These are phyloP conservation scores for Entomortierella chlamydospora DNA, from an alignment of 192 early-diverging fungal genomes.

Conservation along the genomic window DNA sequence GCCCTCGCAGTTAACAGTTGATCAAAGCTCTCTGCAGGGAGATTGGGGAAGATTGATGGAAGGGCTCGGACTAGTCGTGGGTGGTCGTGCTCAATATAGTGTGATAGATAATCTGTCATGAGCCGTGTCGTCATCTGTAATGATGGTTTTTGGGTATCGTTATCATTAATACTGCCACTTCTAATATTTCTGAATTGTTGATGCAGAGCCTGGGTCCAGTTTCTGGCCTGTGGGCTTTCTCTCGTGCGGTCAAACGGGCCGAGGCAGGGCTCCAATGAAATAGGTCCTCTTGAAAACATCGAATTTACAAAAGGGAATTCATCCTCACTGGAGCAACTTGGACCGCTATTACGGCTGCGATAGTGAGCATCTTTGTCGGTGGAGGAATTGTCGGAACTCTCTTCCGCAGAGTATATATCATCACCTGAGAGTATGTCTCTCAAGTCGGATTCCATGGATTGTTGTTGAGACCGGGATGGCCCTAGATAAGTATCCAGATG, in stretches of 20 bases:
- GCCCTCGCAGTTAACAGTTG: conserved; percentile 10
- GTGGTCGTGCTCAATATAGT: conserved; percentile 43
- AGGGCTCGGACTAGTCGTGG: conserved; percentile 17
- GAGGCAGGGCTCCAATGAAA: conserved; percentile 11
- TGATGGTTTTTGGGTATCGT: neutral
- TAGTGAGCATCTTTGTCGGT: neutral
- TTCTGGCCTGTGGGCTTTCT: neutral
- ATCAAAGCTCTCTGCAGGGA: conserved; percentile 32
- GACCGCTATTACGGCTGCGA: neutral
- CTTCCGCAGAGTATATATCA: neutral
- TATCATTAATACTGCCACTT: neutral
- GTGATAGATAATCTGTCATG: conserved; percentile 33
- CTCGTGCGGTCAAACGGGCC: conserved; percentile 19
- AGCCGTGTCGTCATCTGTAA: neutral
- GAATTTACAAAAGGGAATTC: neutral
- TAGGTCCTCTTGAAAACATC: neutral
- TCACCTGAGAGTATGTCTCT: neutral
- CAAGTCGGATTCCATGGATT: neutral
- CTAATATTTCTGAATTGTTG: conserved; percentile 5
- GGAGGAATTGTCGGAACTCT: neutral
- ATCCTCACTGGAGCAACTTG: conserved; percentile 1
- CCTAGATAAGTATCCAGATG: neutral
- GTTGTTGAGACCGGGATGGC: neutral
- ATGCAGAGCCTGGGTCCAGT: conserved; percentile 21
- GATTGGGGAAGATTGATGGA: conserved; percentile 17